Conservation (phyloP, 352 stramenopile genomes). For the Phytophthora podocarpi region DNA sequence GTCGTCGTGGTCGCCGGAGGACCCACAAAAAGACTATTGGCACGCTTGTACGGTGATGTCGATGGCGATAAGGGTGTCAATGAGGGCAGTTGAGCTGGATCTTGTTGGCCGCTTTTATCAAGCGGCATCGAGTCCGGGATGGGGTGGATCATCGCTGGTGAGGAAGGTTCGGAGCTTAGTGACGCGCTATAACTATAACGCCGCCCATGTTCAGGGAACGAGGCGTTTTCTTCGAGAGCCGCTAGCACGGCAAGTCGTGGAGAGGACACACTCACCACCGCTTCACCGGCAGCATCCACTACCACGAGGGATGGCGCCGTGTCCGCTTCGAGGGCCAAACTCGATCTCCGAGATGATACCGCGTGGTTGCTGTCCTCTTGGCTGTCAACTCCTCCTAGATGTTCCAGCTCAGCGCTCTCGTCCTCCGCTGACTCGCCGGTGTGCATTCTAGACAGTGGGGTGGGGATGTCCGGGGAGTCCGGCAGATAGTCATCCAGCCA, state of each 20-base stretch:
- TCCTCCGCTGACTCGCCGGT: constrained; percentile 7
- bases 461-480: neutral
- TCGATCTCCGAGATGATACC: constrained; percentile 11
- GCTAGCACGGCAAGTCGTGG: constrained; percentile 24
- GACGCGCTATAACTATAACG: constrained; percentile 5
- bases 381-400: constrained; percentile 2
- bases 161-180: constrained; percentile 12
- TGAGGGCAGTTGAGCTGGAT: constrained; percentile 3
- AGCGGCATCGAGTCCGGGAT: constrained; percentile 19
- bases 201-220: constrained; percentile 11
- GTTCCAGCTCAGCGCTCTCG: constrained; percentile 4
- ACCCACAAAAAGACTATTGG: constrained; percentile 39
- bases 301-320: constrained; percentile 25
- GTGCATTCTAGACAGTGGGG: neutral
- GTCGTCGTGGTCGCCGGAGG: constrained; percentile 11
- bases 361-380: constrained; percentile 19
- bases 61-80: constrained; percentile 28
- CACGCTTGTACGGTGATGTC: constrained; percentile 48
- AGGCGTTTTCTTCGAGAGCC: constrained; percentile 13
- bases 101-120: constrained; percentile 15
- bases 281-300: constrained; percentile 15
- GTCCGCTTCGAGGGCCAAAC: constrained; percentile 23
- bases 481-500: constrained; percentile 48
- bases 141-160: constrained; percentile 38
- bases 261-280: constrained; percentile 15